Percentiles rank a stretch among this genome's conserved stretches.
Conservation (phyloP, 768 basidiomycete species). For the Infundibulicybe gibba region DNA sequence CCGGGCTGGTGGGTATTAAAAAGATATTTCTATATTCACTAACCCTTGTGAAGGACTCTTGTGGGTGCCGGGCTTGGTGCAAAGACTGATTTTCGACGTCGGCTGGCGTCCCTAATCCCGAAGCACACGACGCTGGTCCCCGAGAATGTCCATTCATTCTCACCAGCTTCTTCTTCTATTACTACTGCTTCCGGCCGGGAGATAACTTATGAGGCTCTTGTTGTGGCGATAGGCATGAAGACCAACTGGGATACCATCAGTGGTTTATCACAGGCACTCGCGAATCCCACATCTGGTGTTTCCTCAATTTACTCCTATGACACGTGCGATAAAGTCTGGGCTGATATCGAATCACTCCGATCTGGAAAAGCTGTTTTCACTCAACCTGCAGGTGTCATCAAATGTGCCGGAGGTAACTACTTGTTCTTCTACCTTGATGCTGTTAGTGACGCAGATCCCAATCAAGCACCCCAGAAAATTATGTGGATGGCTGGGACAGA, state of each 20-base stretch:
- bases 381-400: conserved; percentile 88
- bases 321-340: conserved; percentile 87
- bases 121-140: conserved; percentile 65
- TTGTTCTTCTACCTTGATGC: not conserved
- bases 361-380: conserved; percentile 90
- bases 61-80: conserved; percentile 83
- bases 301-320: conserved; percentile 92
- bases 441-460: conserved; percentile 1
- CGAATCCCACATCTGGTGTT: conserved; percentile 75
- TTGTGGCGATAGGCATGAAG: conserved; percentile 88
- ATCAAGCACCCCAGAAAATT: conserved; percentile 79
- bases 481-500: conserved; percentile 98
- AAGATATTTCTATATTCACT: conserved; percentile 1
- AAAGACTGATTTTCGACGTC: conserved; percentile 66
- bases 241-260: conserved; percentile 77
- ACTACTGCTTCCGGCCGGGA: conserved; percentile 67
- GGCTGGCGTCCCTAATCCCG: conserved; percentile 71
- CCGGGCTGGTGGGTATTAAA: conserved; percentile 75
- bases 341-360: conserved; percentile 71
- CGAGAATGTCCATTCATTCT: conserved; percentile 71
- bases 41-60: conserved; percentile 63
- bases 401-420: conserved; percentile 81
- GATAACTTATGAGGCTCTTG: conserved; percentile 78
- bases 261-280: conserved; percentile 73
- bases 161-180: conserved; percentile 70